Evolutionary conservation across 2,329 filamentous ascomycete genomes (phyloP).

Genomic region (Sclerotinia trifoliorum): DNA sequence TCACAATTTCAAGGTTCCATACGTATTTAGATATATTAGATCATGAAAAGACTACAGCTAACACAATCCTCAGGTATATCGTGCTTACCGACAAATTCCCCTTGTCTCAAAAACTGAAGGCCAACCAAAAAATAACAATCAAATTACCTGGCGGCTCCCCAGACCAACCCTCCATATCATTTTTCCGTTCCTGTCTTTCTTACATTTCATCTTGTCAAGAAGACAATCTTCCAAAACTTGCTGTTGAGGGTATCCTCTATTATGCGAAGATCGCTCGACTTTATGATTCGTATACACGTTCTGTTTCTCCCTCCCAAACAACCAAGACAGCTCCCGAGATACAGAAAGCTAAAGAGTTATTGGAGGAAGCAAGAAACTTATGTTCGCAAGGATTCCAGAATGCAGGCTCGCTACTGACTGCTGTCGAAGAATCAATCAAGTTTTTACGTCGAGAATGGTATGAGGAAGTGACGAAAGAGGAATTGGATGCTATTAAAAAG

Average conservation of each 20-base stretch:
- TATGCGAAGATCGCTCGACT: constrained; percentile 39
- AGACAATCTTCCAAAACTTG: constrained; percentile 42
- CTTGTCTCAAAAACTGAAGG: constrained; percentile 26
- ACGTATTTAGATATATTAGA: background rate
- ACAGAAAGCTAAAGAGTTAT: constrained; percentile 28
- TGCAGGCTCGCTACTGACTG: constrained; percentile 33
- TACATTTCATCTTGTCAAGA: constrained; percentile 38
- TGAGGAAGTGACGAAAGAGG: constrained; percentile 44
- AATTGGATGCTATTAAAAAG: constrained; percentile 46
- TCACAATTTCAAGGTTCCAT: background rate
- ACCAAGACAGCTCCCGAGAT: background rate
- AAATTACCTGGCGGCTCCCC: constrained; percentile 27
- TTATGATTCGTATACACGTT: constrained; percentile 29
- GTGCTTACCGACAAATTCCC: constrained; percentile 35
- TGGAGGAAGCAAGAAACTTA: constrained; percentile 38
- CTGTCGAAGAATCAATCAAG: constrained; percentile 35
- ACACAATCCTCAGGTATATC: constrained; percentile 26
- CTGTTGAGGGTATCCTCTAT: constrained; percentile 41
- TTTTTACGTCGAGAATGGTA: constrained; percentile 43
- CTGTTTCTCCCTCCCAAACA: background rate
- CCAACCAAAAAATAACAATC: constrained; percentile 22
- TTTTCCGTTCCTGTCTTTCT: constrained; percentile 36
- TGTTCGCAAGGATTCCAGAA: constrained; percentile 41
- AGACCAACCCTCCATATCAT: constrained; percentile 24
- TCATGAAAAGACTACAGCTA: background rate